Evolutionary conservation across 768 basidiomycete genomes (phyloP).

Genomic region (Rhizopogon rudus): DNA sequence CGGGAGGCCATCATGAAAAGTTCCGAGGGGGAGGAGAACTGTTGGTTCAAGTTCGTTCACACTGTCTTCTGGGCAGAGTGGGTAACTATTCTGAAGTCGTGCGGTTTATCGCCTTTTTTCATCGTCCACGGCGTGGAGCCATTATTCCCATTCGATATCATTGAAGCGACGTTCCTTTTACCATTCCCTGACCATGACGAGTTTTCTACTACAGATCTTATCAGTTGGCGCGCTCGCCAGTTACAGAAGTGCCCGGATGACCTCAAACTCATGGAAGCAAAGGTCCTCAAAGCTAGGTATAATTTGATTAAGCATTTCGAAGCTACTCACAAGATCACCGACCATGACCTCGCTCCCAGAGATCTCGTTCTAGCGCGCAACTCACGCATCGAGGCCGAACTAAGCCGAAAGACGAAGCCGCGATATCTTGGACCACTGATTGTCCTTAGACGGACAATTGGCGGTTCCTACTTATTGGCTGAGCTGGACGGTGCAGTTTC

Average conservation of each 20-base stretch:
- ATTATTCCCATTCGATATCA: slow-evolving; percentile 23
- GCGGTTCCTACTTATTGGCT: slow-evolving; percentile 17
- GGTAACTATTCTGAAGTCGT: neutral
- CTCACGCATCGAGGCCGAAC: neutral
- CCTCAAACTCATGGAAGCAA: neutral
- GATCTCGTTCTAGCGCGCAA: neutral
- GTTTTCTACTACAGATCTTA: neutral
- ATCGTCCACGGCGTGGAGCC: slow-evolving; percentile 21
- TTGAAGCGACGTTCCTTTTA: slow-evolving; percentile 18
- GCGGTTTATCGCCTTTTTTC: neutral
- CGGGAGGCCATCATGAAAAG: too few species aligned
- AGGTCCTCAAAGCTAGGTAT: neutral
- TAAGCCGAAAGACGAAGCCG: slow-evolving; percentile 16
- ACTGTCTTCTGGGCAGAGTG: slow-evolving; percentile 33
- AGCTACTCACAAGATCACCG: neutral
- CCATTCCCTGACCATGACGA: neutral
- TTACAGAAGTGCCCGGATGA: neutral
- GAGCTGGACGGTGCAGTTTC: slow-evolving; percentile 18
- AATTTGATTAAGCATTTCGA: neutral
- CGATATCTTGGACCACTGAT: slow-evolving; percentile 21
- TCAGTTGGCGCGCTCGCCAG: neutral
- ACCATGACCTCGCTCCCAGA: neutral
- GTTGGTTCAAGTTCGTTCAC: too few species aligned
- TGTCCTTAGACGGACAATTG: slow-evolving; percentile 11
- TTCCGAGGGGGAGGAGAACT: too few species aligned